These are phyloP conservation scores for Elsinoe ampelina DNA, from an alignment of 2,329 filamentous ascomycete species.

Conservation along the genomic window DNA sequence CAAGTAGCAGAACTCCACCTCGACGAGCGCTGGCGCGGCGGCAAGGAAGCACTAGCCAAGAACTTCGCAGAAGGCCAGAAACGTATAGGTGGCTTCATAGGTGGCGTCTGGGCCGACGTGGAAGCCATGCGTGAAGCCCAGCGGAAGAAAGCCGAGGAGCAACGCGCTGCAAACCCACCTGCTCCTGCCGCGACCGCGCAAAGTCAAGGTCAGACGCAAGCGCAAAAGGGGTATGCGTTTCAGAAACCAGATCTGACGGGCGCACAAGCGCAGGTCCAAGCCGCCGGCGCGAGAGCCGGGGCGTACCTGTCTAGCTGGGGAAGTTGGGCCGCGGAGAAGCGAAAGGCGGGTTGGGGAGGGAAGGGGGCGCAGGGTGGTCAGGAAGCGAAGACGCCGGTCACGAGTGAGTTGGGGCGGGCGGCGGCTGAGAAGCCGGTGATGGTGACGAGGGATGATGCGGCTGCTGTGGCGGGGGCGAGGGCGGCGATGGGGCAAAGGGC, in stretches of 20 bases:
- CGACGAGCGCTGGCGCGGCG: constrained; percentile 78
- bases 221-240: constrained; percentile 13
- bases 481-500: neutral
- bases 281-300: constrained; percentile 47
- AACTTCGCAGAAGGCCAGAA: constrained; percentile 81
- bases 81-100: constrained; percentile 79
- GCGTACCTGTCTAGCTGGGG: constrained; percentile 57
- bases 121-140: constrained; percentile 70
- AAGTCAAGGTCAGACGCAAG: neutral
- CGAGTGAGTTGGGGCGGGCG: neutral
- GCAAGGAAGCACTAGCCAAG: constrained; percentile 75
- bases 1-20: constrained; percentile 91
- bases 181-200: neutral
- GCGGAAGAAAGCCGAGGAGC: constrained; percentile 46
- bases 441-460: neutral
- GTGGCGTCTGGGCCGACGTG: constrained; percentile 82
- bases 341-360: constrained; percentile 42
- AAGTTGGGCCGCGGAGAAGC: constrained; percentile 63
- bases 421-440: constrained; percentile 7
- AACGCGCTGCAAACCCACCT: constrained; percentile 19
- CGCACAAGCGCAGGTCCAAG: constrained; percentile 46
- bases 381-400: neutral
- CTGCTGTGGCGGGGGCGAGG: neutral
- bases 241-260: constrained; percentile 42
- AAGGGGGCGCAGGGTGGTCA: neutral